Base-by-base conservation (phyloP, 2,329 filamentous ascomycete species). In the Fusarium protoensiforme region DNA sequence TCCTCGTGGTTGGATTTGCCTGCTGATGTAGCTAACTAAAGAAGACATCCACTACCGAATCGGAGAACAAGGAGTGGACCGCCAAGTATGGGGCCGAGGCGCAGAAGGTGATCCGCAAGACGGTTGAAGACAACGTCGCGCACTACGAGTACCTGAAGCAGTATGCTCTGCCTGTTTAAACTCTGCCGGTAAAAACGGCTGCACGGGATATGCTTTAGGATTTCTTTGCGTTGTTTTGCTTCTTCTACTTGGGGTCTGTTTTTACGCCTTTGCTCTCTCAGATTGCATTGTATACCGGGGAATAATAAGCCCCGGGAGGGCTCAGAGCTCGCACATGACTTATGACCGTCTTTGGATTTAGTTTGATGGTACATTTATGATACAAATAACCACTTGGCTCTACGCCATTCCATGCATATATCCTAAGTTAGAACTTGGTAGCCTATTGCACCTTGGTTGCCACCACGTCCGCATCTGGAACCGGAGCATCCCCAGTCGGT, bases 81-180 rank as follows among this genome's bases (percentile, higher is more conserved):
- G 85, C 91, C 73, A 95, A 94, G 83, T 96, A 89, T 77, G 94
- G 94, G 36, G 87, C 91, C 54, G 88, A 94, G 78, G 93, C 86
- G 14, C 91, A 92, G 65, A 91, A 90, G 80, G 81, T 92, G 54
- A 96, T 96, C 78, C 86, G 91, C 68, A 85, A 91, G 76, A 92
- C 89, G 14, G 93, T 95, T 39, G 88, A 93, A 69, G 91, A 88
- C 62, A 95, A 94, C 78, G 84, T 93, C 56, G 85, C 87, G 59
- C 88, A 94, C 80, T 96, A 96, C 81, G 92, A 96, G 82, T 94
- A 95, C 80, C 84, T 96, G 82, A 95, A 93, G 88, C 88, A 90
- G 77, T 96, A 94, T 75, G 76, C 77, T 29, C 67, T 78, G 65
- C 56, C 62, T 24, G 59, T 76, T 22, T 73, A 74, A 59, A 16